A percentile compares a stretch with the other conserved stretches of the same genome.
These are phyloP conservation scores for Peniophora sp. DNA, from an alignment of 1,284 basidiomycete species.

Conservation along the genomic window DNA sequence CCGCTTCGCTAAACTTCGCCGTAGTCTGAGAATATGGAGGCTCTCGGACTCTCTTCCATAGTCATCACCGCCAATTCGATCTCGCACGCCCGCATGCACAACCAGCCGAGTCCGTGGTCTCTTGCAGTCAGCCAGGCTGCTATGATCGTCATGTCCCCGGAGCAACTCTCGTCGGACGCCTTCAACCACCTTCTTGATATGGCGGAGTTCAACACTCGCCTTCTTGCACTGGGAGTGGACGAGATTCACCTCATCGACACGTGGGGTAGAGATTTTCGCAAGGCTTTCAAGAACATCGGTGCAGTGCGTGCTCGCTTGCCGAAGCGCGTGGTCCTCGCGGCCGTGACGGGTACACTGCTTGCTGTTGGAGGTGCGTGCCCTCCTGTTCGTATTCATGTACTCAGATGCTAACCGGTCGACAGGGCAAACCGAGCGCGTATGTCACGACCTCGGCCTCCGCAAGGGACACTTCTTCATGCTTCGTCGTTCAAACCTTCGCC, in stretches of 20 bases:
- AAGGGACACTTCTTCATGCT: constrained; percentile 5
- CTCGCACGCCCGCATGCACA: neutral
- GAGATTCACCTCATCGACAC: neutral
- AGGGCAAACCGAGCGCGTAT: neutral
- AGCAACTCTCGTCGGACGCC: neutral
- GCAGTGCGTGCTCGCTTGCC: neutral
- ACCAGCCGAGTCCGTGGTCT: neutral
- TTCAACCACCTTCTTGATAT: neutral
- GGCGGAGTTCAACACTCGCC: neutral
- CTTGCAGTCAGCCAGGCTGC: neutral
- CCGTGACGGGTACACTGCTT: neutral
- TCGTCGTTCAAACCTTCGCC: constrained; percentile 11
- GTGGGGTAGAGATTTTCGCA: neutral
- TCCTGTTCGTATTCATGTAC: neutral
- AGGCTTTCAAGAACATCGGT: neutral
- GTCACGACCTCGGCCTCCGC: neutral
- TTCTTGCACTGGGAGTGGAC: neutral
- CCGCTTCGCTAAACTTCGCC: too few relatives aligned
- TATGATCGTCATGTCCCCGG: neutral
- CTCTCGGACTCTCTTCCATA: neutral
- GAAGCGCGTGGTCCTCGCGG: neutral
- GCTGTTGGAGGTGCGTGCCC: too few relatives aligned
- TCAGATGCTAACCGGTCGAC: too few relatives aligned
- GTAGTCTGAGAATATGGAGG: neutral
- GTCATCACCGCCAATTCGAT: neutral